Percentiles rank a stretch among this genome's conserved stretches.
Conservation (phyloP, 2,329 filamentous ascomycete species). For the Penicillium verrucosum region DNA sequence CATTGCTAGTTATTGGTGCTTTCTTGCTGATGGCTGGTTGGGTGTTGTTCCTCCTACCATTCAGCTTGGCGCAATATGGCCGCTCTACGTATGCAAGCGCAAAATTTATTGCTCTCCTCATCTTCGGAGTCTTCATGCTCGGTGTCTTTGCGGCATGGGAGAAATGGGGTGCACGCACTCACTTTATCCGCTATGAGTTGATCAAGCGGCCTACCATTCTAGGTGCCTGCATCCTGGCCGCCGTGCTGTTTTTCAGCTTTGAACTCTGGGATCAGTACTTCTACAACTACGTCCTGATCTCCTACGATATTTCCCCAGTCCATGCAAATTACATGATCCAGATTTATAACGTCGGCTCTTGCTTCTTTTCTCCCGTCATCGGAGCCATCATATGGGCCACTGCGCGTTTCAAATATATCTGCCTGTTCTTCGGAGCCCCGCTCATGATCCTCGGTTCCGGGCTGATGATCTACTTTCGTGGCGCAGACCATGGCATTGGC, state of each 20-base stretch:
- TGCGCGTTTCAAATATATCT: slow-evolving; percentile 52
- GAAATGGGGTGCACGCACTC: slow-evolving; percentile 49
- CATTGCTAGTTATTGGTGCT: slow-evolving; percentile 20
- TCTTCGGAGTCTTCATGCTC: slow-evolving; percentile 55
- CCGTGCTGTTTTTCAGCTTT: slow-evolving; percentile 49
- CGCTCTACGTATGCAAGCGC: slow-evolving; percentile 44
- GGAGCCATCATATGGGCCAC: slow-evolving; percentile 50
- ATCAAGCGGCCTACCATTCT: slow-evolving; percentile 50
- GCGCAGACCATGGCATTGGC: slow-evolving; percentile 46
- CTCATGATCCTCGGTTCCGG: slow-evolving; percentile 52
- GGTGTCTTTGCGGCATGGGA: slow-evolving; percentile 56
- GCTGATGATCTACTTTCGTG: slow-evolving; percentile 57
- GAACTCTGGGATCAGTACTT: slow-evolving; percentile 56
- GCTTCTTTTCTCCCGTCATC: slow-evolving; percentile 50
- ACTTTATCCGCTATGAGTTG: slow-evolving; percentile 55
- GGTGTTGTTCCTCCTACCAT: slow-evolving; percentile 63
- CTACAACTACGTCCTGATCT: slow-evolving; percentile 53
- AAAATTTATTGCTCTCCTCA: slow-evolving; percentile 50
- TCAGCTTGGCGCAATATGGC: slow-evolving; percentile 52
- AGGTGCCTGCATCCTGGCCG: slow-evolving; percentile 51
- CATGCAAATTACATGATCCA: slow-evolving; percentile 48
- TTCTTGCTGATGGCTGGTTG: slow-evolving; percentile 57
- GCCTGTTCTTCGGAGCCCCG: slow-evolving; percentile 52
- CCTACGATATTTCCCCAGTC: slow-evolving; percentile 46
- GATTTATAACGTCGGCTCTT: slow-evolving; percentile 55